Evolutionary conservation across 73 alveolate genomes (phyloP).

Genomic region (Vitrella brassicaformis): DNA sequence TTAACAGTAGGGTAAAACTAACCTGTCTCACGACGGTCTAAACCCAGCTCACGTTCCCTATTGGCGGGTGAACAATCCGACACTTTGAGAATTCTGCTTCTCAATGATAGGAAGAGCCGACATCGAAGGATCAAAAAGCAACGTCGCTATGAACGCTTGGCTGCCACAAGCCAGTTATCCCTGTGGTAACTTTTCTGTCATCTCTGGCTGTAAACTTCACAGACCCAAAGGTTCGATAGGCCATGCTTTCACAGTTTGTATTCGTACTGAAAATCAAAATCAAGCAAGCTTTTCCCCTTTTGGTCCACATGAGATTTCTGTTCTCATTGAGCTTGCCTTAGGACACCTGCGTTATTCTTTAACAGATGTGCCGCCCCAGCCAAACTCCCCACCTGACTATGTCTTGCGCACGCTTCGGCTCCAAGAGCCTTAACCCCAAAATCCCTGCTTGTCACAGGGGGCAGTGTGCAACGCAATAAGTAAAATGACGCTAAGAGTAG

Average conservation of each 20-base stretch:
- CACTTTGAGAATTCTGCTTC: conserved; percentile 36
- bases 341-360: conserved; percentile 96
- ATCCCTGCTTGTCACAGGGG: conserved; percentile 47
- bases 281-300: conserved; percentile 63
- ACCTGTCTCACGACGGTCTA: conserved; percentile 64
- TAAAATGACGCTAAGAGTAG: conserved; percentile 77
- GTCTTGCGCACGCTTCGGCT: conserved; percentile 84
- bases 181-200: conserved; percentile 98
- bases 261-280: conserved; percentile 91
- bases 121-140: conserved; percentile 43
- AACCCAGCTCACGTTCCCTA: conserved; percentile 55
- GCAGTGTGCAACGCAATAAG: conserved; percentile 74
- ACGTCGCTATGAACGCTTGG: conserved; percentile 97
- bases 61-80: conserved; percentile 51
- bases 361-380: conserved; percentile 99
- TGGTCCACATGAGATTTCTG: conserved; percentile 82
- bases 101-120: conserved; percentile 36
- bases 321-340: conserved; percentile 95
- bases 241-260: conserved; percentile 96
- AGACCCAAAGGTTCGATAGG: conserved; percentile 93
- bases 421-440: conserved; percentile 63
- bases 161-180: conserved; percentile 99
- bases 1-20: conserved; percentile 54
- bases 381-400: conserved; percentile 95
- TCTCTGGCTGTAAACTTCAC: conserved; percentile 86